Conservation (phyloP, 176 grass and related monocot species). For the Cenchrus americanus region DNA sequence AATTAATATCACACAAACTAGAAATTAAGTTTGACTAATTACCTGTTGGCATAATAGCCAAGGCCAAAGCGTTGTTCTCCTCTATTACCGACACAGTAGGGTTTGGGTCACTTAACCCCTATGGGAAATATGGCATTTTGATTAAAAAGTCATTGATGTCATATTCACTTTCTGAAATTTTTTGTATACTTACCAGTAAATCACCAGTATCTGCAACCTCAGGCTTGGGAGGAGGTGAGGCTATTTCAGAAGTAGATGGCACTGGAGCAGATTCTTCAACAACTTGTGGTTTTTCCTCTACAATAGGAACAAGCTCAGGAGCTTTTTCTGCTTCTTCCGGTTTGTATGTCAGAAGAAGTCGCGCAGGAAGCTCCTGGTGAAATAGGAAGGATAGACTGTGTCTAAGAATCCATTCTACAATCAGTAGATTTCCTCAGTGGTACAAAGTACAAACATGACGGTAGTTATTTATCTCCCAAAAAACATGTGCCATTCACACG, state of each 20-base stretch:
- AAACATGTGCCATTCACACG: neutral
- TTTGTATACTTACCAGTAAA: slow-evolving; percentile 72
- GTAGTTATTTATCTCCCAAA: slow-evolving; percentile 3
- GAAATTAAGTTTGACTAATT: slow-evolving; percentile 31
- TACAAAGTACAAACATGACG: neutral
- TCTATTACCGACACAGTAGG: slow-evolving; percentile 72
- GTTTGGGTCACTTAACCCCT: slow-evolving; percentile 84
- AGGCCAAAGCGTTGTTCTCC: slow-evolving; percentile 79
- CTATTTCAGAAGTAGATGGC: slow-evolving; percentile 53
- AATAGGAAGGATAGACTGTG: slow-evolving; percentile 38
- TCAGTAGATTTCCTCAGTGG: slow-evolving; percentile 13
- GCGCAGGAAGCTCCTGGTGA: slow-evolving; percentile 86
- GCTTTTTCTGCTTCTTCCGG: slow-evolving; percentile 64
- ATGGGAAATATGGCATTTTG: slow-evolving; percentile 31
- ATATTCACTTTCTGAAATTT: slow-evolving; percentile 30
- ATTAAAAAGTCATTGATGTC: slow-evolving; percentile 23
- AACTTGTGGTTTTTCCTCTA: slow-evolving; percentile 61
- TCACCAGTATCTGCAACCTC: slow-evolving; percentile 58
- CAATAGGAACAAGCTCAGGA: slow-evolving; percentile 45
- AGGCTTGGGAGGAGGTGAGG: slow-evolving; percentile 48
- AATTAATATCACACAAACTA: slow-evolving; percentile 16
- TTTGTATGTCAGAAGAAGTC: slow-evolving; percentile 95
- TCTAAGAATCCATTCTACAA: slow-evolving; percentile 30
- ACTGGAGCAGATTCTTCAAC: slow-evolving; percentile 54
- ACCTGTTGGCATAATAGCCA: slow-evolving; percentile 77